Conservation (phyloP, 805 yeast genomes). For the Pichia exigua region DNA sequence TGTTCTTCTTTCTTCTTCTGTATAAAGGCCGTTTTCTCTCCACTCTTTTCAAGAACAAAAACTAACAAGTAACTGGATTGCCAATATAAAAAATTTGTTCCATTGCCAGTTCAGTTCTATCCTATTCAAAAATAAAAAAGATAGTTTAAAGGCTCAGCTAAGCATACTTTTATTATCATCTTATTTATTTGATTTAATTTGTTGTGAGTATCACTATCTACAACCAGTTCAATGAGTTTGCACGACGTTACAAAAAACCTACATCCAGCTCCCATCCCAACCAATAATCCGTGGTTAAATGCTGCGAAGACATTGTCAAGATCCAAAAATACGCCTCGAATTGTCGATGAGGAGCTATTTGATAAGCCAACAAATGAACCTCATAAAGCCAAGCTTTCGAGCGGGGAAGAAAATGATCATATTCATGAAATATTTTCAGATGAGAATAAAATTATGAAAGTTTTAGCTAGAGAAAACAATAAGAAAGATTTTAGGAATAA, state of each 20-base stretch:
- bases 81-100: not conserved
- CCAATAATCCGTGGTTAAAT: slow-evolving; percentile 21
- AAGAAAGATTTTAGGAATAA: not conserved
- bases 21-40: too few species aligned
- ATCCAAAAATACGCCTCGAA: not conserved
- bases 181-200: not conserved
- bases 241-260: slow-evolving; percentile 9
- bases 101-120: not conserved
- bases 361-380: not conserved
- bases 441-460: not conserved
- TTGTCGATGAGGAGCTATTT: not conserved
- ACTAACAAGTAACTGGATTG: not conserved
- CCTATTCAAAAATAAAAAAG: not conserved
- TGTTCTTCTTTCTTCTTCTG: not conserved
- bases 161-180: not conserved
- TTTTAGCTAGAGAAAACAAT: not conserved
- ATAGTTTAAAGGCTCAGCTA: not conserved
- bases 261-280: slow-evolving; percentile 27
- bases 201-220: not conserved
- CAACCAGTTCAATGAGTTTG: not conserved
- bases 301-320: slow-evolving; percentile 1
- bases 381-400: not conserved
- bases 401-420: not conserved
- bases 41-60: not conserved
- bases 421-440: not conserved